Evolutionary conservation across 139 green algal genomes (phyloP).

Genomic region (Tetraselmis striata): DNA sequence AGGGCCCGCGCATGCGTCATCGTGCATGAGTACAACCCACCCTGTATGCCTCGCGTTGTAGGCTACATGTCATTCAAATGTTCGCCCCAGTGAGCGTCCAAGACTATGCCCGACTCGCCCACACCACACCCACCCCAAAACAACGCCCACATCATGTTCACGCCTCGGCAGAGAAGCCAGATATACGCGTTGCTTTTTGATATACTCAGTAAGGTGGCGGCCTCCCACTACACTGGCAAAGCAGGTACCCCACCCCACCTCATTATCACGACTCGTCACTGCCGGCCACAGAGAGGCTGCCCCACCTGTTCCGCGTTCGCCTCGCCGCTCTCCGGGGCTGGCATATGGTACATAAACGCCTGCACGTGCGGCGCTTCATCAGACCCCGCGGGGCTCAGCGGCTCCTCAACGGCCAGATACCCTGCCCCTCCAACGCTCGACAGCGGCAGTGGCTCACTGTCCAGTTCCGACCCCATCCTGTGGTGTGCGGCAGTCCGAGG

Average conservation of each 20-base stretch:
- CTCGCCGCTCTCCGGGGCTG: not conserved
- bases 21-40: not conserved
- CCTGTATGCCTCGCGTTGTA: not conserved
- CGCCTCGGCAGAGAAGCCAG: no score
- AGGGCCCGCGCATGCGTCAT: not conserved
- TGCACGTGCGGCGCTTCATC: not conserved
- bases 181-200: not conserved
- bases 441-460: not conserved
- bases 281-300: not conserved
- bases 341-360: not conserved
- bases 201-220: no score
- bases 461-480: no score
- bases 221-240: not conserved
- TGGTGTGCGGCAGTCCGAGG: no score
- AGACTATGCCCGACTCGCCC: not conserved
- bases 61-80: not conserved
- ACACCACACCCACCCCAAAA: no score
- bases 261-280: not conserved
- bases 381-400: not conserved
- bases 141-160: no score
- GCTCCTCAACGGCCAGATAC: not conserved
- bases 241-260: not conserved
- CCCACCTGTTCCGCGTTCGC: not conserved
- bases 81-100: not conserved
- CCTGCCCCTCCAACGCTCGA: not conserved